phyloP scores from a whole-genome alignment of 441 rosid genomes.

The Pelargonium myrrhifolium region DNA sequence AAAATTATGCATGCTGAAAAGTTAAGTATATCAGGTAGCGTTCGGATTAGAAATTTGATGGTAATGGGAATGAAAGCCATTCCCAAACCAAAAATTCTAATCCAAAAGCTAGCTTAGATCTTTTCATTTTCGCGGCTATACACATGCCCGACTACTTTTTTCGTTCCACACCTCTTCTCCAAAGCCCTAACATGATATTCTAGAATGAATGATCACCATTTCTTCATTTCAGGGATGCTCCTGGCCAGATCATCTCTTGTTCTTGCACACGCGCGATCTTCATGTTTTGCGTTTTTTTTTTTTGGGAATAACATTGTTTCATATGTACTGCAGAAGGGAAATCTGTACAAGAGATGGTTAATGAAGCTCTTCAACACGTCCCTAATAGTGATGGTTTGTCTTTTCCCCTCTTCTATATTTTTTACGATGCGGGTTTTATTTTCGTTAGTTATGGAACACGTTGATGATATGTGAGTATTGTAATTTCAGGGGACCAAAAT shows the following conservation, averaged over 20 bases:
- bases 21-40: no score
- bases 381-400: constrained; percentile 77
- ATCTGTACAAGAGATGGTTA: constrained; percentile 92
- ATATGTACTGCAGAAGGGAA: constrained; percentile 66
- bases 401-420: constrained; percentile 11
- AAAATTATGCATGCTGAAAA: constrained; percentile 2
- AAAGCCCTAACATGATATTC: constrained; percentile 12
- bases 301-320: constrained; percentile 20
- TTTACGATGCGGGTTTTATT: constrained; percentile 18
- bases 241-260: constrained; percentile 20
- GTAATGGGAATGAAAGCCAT: no score
- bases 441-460: constrained; percentile 5
- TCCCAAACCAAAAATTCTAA: no score
- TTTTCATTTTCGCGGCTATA: background rate
- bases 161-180: background rate
- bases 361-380: constrained; percentile 81
- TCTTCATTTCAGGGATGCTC: constrained; percentile 14
- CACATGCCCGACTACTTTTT: constrained; percentile 6
- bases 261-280: constrained; percentile 10
- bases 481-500: constrained; percentile 79
- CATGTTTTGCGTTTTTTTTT: constrained; percentile 14
- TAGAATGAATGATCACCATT: constrained; percentile 8
- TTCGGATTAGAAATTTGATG: no score
- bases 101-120: no score
- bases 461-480: constrained; percentile 25